These are phyloP conservation scores for Babesia bigemina DNA, from an alignment of 169 alveolate genomes.

Conservation along the genomic window DNA sequence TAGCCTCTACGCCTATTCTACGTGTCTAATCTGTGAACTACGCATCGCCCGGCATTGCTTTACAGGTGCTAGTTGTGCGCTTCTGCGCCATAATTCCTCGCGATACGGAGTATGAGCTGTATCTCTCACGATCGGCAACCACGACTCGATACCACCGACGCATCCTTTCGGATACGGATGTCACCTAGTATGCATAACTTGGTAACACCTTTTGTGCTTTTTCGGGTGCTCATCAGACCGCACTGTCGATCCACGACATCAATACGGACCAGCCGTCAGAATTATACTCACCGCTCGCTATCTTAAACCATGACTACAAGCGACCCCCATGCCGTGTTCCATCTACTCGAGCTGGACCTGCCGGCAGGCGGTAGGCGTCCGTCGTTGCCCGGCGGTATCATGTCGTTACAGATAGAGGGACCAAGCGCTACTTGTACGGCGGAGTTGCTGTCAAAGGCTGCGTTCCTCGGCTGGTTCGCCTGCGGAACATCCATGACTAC, in stretches of 20 bases:
- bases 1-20: too few relatives aligned
- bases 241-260: too few relatives aligned
- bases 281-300: not conserved
- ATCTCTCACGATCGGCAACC: not conserved
- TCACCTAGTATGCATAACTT: too few relatives aligned
- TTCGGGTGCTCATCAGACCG: too few relatives aligned
- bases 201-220: too few relatives aligned
- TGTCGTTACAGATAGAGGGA: not conserved
- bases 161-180: too few relatives aligned
- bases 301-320: not conserved
- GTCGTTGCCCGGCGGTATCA: not conserved
- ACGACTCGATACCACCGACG: not conserved
- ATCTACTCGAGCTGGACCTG: slow-evolving; percentile 16
- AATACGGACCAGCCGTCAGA: too few relatives aligned
- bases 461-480: not conserved
- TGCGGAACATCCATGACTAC: slow-evolving; percentile 28
- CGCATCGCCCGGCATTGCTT: too few relatives aligned
- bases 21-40: too few relatives aligned
- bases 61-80: too few relatives aligned
- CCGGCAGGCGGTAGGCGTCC: not conserved
- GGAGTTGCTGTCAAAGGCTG: slow-evolving; percentile 6
- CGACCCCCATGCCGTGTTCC: not conserved
- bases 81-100: not conserved
- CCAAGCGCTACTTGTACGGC: slow-evolving; percentile 20
- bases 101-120: not conserved